These are phyloP conservation scores for Verticillium zaregamsianum DNA, from an alignment of 2,329 filamentous ascomycete genomes.

Conservation along the genomic window DNA sequence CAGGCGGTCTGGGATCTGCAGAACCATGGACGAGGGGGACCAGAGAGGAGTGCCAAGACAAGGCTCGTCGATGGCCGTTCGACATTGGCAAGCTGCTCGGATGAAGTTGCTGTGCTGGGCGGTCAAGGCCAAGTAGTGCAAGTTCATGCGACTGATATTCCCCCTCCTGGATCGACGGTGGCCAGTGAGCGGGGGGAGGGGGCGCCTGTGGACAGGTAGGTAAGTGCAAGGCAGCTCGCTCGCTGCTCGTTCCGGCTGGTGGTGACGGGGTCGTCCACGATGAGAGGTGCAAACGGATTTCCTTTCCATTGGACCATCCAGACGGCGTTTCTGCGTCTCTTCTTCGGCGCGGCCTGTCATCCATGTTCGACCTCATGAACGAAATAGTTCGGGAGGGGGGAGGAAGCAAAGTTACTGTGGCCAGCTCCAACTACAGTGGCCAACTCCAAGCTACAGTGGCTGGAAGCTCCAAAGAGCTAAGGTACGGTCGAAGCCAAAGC, in stretches of 20 bases:
- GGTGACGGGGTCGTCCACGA: too few relatives aligned
- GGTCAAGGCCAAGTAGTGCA: background rate
- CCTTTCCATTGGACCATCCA: background rate
- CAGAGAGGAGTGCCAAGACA: background rate
- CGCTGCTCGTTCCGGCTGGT: too few relatives aligned
- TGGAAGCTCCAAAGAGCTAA: background rate
- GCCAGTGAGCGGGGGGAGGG: too few relatives aligned
- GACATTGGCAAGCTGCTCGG: background rate
- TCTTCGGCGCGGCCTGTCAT: background rate
- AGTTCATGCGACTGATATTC: too few relatives aligned
- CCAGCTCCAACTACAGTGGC: too few relatives aligned
- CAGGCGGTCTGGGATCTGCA: slow-evolving; percentile 3
- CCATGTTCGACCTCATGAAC: background rate
- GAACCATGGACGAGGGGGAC: background rate
- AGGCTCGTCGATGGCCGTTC: background rate
- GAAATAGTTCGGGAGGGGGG: background rate
- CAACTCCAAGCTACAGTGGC: background rate
- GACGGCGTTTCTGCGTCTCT: background rate
- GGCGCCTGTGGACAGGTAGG: too few relatives aligned
- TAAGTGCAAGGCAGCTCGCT: too few relatives aligned
- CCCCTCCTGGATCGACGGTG: too few relatives aligned
- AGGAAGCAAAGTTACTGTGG: too few relatives aligned
- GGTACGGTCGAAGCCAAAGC: background rate
- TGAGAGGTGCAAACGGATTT: too few relatives aligned
- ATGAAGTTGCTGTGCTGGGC: background rate